These are phyloP conservation scores for Globisporangium camurandrum DNA, from an alignment of 352 stramenopile species.

Conservation along the genomic window DNA sequence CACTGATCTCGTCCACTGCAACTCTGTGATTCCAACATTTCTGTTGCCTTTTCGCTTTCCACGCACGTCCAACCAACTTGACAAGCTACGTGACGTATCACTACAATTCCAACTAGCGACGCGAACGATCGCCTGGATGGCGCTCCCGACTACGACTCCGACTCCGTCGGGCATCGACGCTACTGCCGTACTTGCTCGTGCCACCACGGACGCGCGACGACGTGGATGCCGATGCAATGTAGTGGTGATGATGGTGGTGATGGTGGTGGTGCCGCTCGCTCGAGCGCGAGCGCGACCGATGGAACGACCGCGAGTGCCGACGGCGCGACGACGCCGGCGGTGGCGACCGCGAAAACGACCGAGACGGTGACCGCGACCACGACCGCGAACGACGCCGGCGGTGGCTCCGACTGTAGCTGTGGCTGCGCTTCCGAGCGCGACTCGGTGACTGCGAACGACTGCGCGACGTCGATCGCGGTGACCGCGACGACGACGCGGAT, in stretches of 20 bases:
- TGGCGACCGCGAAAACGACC: too few species aligned
- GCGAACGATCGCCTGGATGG: neutral
- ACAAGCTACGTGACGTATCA: too few species aligned
- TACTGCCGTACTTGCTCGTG: neutral
- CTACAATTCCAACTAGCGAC: too few species aligned
- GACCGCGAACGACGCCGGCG: constrained; percentile 30
- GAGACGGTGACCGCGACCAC: constrained; percentile 28
- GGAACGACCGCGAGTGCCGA: neutral
- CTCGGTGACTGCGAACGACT: constrained; percentile 36
- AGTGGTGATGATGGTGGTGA: neutral
- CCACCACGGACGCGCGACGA: too few species aligned
- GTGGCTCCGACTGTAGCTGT: constrained; percentile 19
- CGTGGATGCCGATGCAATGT: too few species aligned
- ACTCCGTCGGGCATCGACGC: neutral
- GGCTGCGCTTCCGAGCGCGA: constrained; percentile 10
- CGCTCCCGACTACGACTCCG: neutral
- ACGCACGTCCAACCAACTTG: too few species aligned
- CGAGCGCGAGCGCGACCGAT: constrained; percentile 1
- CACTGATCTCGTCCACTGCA: too few species aligned
- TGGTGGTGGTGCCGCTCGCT: neutral
- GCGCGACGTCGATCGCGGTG: constrained; percentile 25
- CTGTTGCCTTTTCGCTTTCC: too few species aligned
- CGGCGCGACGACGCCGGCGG: constrained; percentile 18
- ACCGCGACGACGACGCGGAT: constrained; percentile 18
- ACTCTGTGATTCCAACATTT: too few species aligned